These are phyloP conservation scores for Alternaria sp. DNA, from an alignment of 2,329 filamentous ascomycete genomes.

Conservation along the genomic window DNA sequence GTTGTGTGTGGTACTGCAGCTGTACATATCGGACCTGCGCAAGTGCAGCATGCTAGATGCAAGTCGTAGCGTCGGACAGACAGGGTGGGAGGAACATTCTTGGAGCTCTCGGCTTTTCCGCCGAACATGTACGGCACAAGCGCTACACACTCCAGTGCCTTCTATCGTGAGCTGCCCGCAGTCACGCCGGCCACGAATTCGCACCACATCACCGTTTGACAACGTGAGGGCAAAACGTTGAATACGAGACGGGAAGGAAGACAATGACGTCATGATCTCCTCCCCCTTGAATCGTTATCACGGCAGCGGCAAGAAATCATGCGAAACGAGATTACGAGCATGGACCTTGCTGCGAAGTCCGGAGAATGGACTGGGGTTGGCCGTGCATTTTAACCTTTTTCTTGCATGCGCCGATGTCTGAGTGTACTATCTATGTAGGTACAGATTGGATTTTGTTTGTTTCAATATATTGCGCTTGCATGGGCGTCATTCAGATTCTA, in stretches of 20 bases:
- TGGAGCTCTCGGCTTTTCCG: neutral
- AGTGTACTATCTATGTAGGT: constrained; percentile 2
- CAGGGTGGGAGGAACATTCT: neutral
- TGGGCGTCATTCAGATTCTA: neutral
- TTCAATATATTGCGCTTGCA: constrained; percentile 14
- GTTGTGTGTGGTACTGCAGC: neutral
- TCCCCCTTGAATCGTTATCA: constrained; percentile 9
- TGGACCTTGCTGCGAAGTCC: constrained; percentile 8
- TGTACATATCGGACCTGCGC: constrained; percentile 1
- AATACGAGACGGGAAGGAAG: neutral
- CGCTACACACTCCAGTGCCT: neutral
- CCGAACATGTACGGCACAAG: neutral
- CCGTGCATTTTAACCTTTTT: constrained; percentile 12
- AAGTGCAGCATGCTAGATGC: neutral
- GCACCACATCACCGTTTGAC: neutral
- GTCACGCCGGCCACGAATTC: neutral
- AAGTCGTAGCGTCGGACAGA: neutral
- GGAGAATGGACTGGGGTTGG: constrained; percentile 12
- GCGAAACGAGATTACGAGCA: constrained; percentile 15
- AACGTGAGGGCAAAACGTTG: neutral
- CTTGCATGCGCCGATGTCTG: neutral
- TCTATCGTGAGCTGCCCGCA: neutral
- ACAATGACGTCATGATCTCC: constrained; percentile 14
- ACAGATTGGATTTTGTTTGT: constrained; percentile 7
- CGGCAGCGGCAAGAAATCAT: constrained; percentile 6